Evolutionary conservation across 768 basidiomycete genomes (phyloP), one percentile per base, ranked within the genome.

Genomic region (Tricholoma bakamatsutake): DNA sequence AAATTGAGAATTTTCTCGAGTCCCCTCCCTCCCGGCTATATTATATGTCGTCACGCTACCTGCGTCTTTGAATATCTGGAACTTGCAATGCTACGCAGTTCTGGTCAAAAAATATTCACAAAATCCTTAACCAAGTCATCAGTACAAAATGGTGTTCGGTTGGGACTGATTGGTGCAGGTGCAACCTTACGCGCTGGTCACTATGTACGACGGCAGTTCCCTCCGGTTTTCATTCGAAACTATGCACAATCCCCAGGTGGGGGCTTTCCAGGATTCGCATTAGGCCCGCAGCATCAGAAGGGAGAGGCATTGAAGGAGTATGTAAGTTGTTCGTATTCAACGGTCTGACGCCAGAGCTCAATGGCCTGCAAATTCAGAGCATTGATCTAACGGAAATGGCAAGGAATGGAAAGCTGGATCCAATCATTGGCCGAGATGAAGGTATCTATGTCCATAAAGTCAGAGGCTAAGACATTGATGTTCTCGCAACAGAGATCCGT

Each of bases 301-400:
- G 92, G 93, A 3, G 89, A 91, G 9, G 88, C 90, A 0, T 69
- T 96, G 66, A 90, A 91, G 64, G 88, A 93, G 82, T 92, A 79
- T 57, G 76, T 73, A 57, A 51, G 76, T 67, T 13, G 11, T 21
- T 30, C 51, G 28, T 15, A 39, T 12, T 46, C 57, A 3, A 8
- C 7, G 27, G 6, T 15, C 12, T n/a, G 27, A 7, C 30, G 30
- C 9, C 11, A n/a, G 46, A 5, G 10, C 10, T 47, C 28, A 47
- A 9, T 5, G 46, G 7, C 46, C n/a, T 27, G 13, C 12, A 9
- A 30, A 47, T 30, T 3, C 56, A 92, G 90, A 90, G 89, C 59
- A 75, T 85, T 1, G 93, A 96, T 64, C 69, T 95, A 27, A 97
- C 92, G 0, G 85, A 93, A 61, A 73, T 93, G 62, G 93, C 93